Evolutionary conservation across 305 asterid species (phyloP).

Genomic region (Euphrasia arctica): DNA sequence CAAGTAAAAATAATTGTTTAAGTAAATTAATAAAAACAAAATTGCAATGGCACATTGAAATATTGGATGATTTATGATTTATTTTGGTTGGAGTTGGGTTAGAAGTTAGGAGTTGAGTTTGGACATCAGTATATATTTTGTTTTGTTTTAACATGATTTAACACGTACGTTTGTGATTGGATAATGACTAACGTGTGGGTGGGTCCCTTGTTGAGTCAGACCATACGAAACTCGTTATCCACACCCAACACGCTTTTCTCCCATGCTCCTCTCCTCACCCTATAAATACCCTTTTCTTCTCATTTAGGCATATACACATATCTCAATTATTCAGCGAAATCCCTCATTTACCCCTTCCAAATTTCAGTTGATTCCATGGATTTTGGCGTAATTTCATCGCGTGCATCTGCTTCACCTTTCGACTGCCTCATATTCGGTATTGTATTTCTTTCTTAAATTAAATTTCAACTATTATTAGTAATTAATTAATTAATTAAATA

Average conservation of each 20-base stretch:
- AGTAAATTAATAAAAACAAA: too few relatives aligned
- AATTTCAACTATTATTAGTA: too few relatives aligned
- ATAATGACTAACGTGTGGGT: constrained; percentile 33
- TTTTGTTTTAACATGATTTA: too few relatives aligned
- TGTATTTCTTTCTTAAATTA: too few relatives aligned
- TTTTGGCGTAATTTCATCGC: constrained; percentile 29
- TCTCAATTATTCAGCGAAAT: not conserved
- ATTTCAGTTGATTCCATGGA: constrained; percentile 40
- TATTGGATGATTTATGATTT: too few relatives aligned
- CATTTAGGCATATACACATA: not conserved
- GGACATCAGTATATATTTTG: too few relatives aligned
- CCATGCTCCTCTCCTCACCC: constrained; percentile 5
- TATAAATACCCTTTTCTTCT: constrained; percentile 39
- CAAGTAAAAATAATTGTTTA: too few relatives aligned
- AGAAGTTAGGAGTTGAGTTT: too few relatives aligned
- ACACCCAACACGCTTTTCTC: not conserved
- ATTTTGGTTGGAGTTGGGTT: too few relatives aligned
- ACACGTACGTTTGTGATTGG: constrained; percentile 2
- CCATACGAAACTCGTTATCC: constrained; percentile 25
- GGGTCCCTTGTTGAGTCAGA: constrained; percentile 34
- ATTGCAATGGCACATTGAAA: too few relatives aligned
- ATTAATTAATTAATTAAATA: not conserved
- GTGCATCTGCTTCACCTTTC: constrained; percentile 43
- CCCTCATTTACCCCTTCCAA: not conserved
- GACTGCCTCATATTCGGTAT: constrained; percentile 28